A percentile compares a stretch with the other conserved stretches of the same genome.
phyloP scores from a whole-genome alignment of 192 early-diverging fungal species.

The Lobosporangium transversale region DNA sequence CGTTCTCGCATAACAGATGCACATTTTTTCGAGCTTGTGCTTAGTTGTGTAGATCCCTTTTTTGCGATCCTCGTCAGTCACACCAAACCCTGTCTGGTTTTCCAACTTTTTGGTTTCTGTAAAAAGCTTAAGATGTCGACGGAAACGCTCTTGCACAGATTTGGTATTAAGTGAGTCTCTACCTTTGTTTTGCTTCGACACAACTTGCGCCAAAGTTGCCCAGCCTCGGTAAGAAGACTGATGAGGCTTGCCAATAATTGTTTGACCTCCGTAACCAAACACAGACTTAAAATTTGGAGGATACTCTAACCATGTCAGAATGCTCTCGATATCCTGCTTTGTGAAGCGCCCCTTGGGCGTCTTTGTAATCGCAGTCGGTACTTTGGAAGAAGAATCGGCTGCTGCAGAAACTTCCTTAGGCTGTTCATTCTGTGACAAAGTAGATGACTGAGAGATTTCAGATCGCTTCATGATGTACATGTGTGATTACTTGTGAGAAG shows the following conservation, averaged over 20 bases:
- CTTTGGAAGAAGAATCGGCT: too few relatives aligned
- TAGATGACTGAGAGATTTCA: too few relatives aligned
- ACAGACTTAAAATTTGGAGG: constrained; percentile 9
- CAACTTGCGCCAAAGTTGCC: not conserved
- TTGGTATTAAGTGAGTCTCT: constrained; percentile 12
- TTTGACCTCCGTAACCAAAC: not conserved
- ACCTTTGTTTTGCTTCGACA: constrained; percentile 17
- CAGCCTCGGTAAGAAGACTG: constrained; percentile 1
- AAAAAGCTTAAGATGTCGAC: constrained; percentile 11
- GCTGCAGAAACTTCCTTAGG: too few relatives aligned
- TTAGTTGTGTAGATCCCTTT: constrained; percentile 10
- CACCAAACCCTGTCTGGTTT: not conserved
- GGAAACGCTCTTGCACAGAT: constrained; percentile 8
- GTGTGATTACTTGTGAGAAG: too few relatives aligned
- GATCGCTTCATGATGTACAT: too few relatives aligned
- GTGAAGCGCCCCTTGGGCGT: not conserved
- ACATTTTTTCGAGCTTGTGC: constrained; percentile 21
- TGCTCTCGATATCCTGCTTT: constrained; percentile 8
- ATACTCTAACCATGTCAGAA: constrained; percentile 27
- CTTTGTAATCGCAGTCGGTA: not conserved
- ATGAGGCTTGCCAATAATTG: not conserved
- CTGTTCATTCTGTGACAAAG: too few relatives aligned
- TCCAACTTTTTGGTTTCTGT: not conserved
- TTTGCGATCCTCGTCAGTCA: constrained; percentile 8
- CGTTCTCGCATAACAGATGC: constrained; percentile 24